Base-by-base conservation (phyloP, 225 moss, liverwort and hornwort species). In the Pseudoscleropodium purum region DNA sequence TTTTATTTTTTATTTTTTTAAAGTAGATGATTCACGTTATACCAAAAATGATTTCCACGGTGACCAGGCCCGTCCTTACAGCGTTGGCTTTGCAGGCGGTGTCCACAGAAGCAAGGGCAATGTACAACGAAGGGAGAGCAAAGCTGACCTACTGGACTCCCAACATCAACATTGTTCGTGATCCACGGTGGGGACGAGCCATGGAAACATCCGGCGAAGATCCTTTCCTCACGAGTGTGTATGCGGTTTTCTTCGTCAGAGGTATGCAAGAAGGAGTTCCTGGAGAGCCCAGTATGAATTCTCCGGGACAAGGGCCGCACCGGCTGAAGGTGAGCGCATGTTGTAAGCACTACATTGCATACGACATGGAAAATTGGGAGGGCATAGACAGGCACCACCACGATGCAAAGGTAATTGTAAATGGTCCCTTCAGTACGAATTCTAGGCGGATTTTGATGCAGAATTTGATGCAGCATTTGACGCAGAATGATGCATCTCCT, bases 131-230 rank as follows among this genome's bases (percentile, higher is more conserved):
- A 33, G 86, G 91, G 15, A 74, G 85, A 29, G 91, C 91, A 0
- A 76, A 87, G 57, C 89, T 92, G 18, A 92, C 92, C 25, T 92
- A 52, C 68, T 92, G 92, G 92, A 39, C 91, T 51, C 91, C 92
- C 61, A 92, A 91, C 52, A 89, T 92, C 89, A 92, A 92, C 89
- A 91, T 92, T 5, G 87, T 91, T 3, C 92, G 92, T 15, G 92
- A 92, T 20, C 92, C 91, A 1, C 89, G 92, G 10, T 92, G 92
- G 92, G 92, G 92, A 30, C 74, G 92, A 77, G 87, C 89, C 52
- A 91, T 91, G 87, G 92, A 92, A 75, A 92, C 92, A 1, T 89
- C 92, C 5, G 92, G 92, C 45, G 92, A 92, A 59, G 92, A 92
- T 33, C 92, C 92, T 4, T 26, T 87, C 34, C 64, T 92, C 47